Conservation (phyloP, 1,284 basidiomycete genomes). For the Cryptococcus depauperatus region DNA sequence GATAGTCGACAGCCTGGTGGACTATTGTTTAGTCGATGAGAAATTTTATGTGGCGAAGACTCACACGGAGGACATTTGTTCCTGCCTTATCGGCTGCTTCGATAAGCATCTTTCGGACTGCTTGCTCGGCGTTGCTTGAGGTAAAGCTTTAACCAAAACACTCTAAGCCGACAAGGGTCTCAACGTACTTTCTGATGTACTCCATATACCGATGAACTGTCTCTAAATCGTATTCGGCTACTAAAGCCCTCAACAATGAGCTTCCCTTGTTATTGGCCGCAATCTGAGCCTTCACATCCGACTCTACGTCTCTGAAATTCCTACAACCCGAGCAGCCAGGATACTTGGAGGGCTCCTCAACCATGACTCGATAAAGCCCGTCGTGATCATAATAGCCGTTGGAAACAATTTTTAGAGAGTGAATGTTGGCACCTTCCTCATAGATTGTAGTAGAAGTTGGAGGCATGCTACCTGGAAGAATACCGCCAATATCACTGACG, state of each 20-base stretch:
- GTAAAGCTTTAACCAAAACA: neutral
- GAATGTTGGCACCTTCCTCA: slow-evolving; percentile 82
- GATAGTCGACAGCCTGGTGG: slow-evolving; percentile 24
- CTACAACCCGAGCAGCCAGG: slow-evolving; percentile 16
- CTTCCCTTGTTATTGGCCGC: slow-evolving; percentile 93
- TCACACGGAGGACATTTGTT: slow-evolving; percentile 52
- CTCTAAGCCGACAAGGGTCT: neutral
- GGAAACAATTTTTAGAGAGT: slow-evolving; percentile 86
- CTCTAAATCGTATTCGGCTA: slow-evolving; percentile 74
- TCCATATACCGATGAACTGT: slow-evolving; percentile 91
- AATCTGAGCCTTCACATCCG: slow-evolving; percentile 88
- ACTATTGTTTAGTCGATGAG: neutral
- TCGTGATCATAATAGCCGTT: slow-evolving; percentile 71
- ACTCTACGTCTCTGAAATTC: slow-evolving; percentile 57
- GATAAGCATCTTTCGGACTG: slow-evolving; percentile 72
- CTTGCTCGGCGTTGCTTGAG: slow-evolving; percentile 73
- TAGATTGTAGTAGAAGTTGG: slow-evolving; percentile 81
- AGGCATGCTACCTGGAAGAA: slow-evolving; percentile 68
- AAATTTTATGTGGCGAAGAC: slow-evolving; percentile 13
- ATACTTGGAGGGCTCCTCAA: slow-evolving; percentile 67
- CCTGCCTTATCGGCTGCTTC: slow-evolving; percentile 30
- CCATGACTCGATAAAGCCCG: slow-evolving; percentile 67
- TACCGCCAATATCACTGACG: slow-evolving; percentile 38
- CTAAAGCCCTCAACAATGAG: slow-evolving; percentile 63
- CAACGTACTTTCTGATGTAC: slow-evolving; percentile 52